Evolutionary conservation across 1,284 basidiomycete species (phyloP), one percentile per base, ranked within the genome.

Genomic region (Kwoniella shivajii): DNA sequence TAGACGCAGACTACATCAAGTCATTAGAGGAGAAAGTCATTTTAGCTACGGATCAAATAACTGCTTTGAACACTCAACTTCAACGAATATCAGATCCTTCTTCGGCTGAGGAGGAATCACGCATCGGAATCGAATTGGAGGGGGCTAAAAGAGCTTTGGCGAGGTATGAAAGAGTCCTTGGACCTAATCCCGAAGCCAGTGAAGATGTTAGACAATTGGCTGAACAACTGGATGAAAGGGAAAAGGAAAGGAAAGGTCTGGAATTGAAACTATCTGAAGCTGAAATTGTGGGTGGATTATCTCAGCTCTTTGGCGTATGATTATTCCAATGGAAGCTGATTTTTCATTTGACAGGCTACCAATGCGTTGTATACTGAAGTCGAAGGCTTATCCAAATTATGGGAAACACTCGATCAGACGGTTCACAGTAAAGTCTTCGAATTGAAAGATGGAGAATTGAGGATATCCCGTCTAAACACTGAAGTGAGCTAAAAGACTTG

Each of bases 351-450:
- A 0, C 67, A 91, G 84, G 83, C 87, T 5, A 87, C 90, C 61
- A 82, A 85, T n/a, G 84, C 88, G 26, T 76, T 94, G 22, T 95
- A 90, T 68, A 81, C 85, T 37, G 94, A 98, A 77, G 80, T 97
- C 5, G 93, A 96, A 61, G 86, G 87, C 64, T 75, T 98, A 27
- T 92, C 91, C 14, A 83, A 85, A 45, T 87, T 92, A 0, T 97
- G 92, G 89, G 90, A 93, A 68, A 79, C 83, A n/a, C 80, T 94
- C 29, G 91, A 95, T 65, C 83, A 84, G 50, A 89, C 92, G 63
- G 84, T 92, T 42, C 86, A 88, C 64, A 87, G 82, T 74, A 95
- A 95, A 75, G 85, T 92, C 1, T 89, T 90, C 62, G 89, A 95
- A 55, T 80, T 97, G 27, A 80, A 83, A 38, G 81, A 81, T 14